Conservation (phyloP, 768 basidiomycete genomes). For the Leccinum subtestaceum region DNA sequence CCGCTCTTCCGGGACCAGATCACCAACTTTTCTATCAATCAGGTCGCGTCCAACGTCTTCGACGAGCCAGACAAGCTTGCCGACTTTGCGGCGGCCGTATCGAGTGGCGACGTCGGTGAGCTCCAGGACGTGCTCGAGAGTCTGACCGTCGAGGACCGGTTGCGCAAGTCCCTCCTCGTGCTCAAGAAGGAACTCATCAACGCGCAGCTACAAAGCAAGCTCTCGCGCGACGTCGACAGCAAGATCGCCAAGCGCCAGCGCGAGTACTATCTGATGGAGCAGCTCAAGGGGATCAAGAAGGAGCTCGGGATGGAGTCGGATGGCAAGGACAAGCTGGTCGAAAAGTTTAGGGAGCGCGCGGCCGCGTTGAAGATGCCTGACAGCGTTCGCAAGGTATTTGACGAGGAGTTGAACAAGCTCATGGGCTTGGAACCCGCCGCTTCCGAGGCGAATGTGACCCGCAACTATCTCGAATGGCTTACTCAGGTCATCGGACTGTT, state of each 20-base stretch:
- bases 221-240: constrained; percentile 87
- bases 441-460: constrained; percentile 88
- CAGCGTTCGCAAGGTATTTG: constrained; percentile 87
- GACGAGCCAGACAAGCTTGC: constrained; percentile 97
- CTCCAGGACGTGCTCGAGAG: constrained; percentile 92
- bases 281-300: constrained; percentile 94
- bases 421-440: constrained; percentile 87
- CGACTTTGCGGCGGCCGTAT: constrained; percentile 95
- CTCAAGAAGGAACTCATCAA: constrained; percentile 98
- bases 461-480: constrained; percentile 93
- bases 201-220: constrained; percentile 90
- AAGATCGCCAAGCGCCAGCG: constrained; percentile 94
- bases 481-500: constrained; percentile 54
- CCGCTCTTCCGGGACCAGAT: constrained; percentile 98
- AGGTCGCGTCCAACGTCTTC: constrained; percentile 89
- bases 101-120: constrained; percentile 87
- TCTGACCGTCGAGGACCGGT: constrained; percentile 79
- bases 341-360: constrained; percentile 88
- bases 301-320: constrained; percentile 94
- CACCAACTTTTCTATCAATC: constrained; percentile 92
- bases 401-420: constrained; percentile 91
- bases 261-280: constrained; percentile 96
- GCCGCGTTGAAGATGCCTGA: constrained; percentile 85
- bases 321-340: constrained; percentile 91
- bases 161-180: constrained; percentile 86